Evolutionary conservation across 495 filamentous ascomycete species (phyloP).

Genomic region (Tetracladium marchalianum): DNA sequence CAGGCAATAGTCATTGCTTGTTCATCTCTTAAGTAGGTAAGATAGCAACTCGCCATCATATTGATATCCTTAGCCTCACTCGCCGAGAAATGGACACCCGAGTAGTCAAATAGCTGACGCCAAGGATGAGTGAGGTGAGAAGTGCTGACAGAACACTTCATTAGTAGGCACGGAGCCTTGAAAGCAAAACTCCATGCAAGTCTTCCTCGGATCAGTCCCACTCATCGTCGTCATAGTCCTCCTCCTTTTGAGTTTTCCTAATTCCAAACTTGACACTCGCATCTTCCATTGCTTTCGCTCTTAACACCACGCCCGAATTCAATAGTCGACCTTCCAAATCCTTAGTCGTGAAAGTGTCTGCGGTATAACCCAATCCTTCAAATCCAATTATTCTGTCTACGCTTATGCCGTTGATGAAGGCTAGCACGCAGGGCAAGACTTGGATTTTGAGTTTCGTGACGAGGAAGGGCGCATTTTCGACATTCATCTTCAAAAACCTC

Average conservation of each 20-base stretch:
- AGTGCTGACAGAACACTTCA: too few species aligned
- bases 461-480: conserved; percentile 64
- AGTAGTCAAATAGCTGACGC: too few species aligned
- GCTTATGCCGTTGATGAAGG: conserved; percentile 57
- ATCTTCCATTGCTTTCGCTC: conserved; percentile 39
- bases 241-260: conserved; percentile 25
- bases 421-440: conserved; percentile 67
- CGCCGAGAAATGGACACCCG: too few species aligned
- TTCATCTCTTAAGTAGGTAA: too few species aligned
- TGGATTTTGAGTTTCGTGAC: conserved; percentile 59
- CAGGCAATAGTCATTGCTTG: too few species aligned
- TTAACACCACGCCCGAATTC: conserved; percentile 44
- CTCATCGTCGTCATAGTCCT: conserved; percentile 47
- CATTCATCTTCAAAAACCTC: conserved; percentile 57
- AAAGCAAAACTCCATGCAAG: too few species aligned
- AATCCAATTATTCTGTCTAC: conserved; percentile 67
- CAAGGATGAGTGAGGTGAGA: too few species aligned
- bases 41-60: too few species aligned
- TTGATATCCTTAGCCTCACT: too few species aligned
- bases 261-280: conserved; percentile 24
- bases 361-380: conserved; percentile 53
- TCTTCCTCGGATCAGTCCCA: conserved; percentile 45
- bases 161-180: too few species aligned
- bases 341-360: conserved; percentile 50
- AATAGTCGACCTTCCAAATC: conserved; percentile 58